Conservation (phyloP, 1,139 yeast genomes). For the Taphrina pruni region DNA sequence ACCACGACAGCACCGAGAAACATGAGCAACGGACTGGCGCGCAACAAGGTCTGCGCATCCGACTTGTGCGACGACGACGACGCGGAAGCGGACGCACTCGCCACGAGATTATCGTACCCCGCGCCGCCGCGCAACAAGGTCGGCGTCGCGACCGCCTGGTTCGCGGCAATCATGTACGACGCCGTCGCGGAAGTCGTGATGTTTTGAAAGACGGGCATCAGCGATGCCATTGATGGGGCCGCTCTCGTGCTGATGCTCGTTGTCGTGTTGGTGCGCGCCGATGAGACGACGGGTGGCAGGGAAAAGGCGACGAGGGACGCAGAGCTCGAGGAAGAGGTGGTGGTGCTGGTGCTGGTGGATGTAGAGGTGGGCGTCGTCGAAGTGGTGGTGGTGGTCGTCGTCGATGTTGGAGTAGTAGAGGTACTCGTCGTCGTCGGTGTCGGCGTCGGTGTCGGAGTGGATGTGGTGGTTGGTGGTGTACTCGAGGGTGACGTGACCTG, state of each 20-base stretch:
- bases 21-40: conserved; percentile 15
- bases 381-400: conserved; percentile 11
- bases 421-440: conserved; percentile 6
- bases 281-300: not conserved
- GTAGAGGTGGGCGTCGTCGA: conserved; percentile 12
- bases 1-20: conserved; percentile 27
- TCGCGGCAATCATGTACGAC: conserved; percentile 15
- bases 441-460: conserved; percentile 1
- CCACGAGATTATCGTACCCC: conserved; percentile 33
- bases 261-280: conserved; percentile 1
- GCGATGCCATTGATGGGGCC: not conserved
- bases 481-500: not conserved
- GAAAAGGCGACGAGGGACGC: not conserved
- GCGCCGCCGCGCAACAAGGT: conserved; percentile 32
- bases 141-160: conserved; percentile 13
- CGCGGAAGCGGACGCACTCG: conserved; percentile 10
- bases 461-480: not conserved
- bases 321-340: conserved; percentile 5
- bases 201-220: conserved; percentile 19
- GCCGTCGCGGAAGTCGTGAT: not conserved
- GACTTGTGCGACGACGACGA: conserved; percentile 12
- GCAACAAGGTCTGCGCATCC: conserved; percentile 22
- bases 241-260: not conserved
- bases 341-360: not conserved
- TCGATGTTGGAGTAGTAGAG: not conserved